Base-by-base conservation (phyloP, 2,329 filamentous ascomycete genomes). In the Fusarium brevicatenulatum region DNA sequence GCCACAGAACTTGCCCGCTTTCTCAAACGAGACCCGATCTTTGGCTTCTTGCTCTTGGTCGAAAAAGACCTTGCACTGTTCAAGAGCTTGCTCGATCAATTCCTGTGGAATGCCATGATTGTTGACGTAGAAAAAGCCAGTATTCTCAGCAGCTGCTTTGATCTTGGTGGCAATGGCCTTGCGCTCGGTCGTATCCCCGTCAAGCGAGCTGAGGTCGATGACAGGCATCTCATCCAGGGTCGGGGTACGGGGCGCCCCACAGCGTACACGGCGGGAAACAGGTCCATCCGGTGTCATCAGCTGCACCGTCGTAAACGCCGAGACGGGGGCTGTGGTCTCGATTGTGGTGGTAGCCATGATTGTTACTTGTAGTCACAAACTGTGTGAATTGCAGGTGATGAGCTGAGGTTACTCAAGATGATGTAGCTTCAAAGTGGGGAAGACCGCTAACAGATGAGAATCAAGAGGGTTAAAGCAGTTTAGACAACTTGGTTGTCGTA, bases 1-100 rank as follows among this genome's bases (percentile, higher is more conserved):
- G 7, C 63, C 63, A 23, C 63, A 66, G 3, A 66, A 66, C n/a
- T 66, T 66, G 13, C 63, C 60, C 18, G 63, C 63, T 12, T 66
- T 66, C 1, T 34, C 39, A 16, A 66, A 66, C 5, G 63, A 37
- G 7, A 66, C 61, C 4, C 43, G 49, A 21, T 66, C 49, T 18
- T 66, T 66, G 15, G 18, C 5, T 49, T 57, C 15, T 11, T n/a
- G 42, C 2, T 52, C 11, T 2, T 66, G 63, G 5, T 39, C 2
- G 12, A 66, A 66, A 4, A 66, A 66, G 5, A 2, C 3, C 19
- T 66, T 66, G 49, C 37, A 2, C 11, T 66, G 49, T 12, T 66
- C 10, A 1, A 66, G 49, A 15, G 63, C 61, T 19, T 39, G 36
- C 16, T 50, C 16, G 0, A 66, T 66, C 19, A 66, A 39, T 5